Percentiles rank a stretch among this genome's conserved stretches.
These are phyloP conservation scores for Scheffersomyces quercinus DNA, from an alignment of 1,139 yeast species.

Conservation along the genomic window DNA sequence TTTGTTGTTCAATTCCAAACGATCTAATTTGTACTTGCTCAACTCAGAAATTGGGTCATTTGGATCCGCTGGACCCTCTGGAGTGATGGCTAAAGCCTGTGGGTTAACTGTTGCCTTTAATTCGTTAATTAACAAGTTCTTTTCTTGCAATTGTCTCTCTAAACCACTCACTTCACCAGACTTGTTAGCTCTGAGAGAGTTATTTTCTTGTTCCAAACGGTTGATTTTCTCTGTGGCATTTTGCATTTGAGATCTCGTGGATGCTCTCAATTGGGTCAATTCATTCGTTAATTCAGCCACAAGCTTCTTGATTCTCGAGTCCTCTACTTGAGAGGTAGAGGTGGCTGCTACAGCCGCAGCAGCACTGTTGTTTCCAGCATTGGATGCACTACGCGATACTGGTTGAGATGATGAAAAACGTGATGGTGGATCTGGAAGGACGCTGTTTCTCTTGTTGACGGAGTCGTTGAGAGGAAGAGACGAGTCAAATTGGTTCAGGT, in stretches of 20 bases:
- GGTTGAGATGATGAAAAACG: background rate
- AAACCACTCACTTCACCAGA: conserved; percentile 17
- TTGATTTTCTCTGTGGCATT: conserved; percentile 53
- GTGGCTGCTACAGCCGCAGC: no score
- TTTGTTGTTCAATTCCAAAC: conserved; percentile 48
- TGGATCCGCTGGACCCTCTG: conserved; percentile 13
- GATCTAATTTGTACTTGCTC: conserved; percentile 40
- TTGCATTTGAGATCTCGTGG: conserved; percentile 53
- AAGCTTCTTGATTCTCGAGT: conserved; percentile 32
- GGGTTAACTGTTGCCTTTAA: conserved; percentile 39
- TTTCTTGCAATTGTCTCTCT: conserved; percentile 30
- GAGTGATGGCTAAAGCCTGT: conserved; percentile 25
- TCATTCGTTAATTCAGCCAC: conserved; percentile 49
- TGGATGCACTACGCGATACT: conserved; percentile 1
- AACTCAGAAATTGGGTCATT: conserved; percentile 32
- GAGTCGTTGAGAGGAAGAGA: background rate
- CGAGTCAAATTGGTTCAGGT: no score
- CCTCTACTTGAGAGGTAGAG: conserved; percentile 14
- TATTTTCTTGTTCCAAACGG: conserved; percentile 47
- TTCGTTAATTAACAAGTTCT: conserved; percentile 36
- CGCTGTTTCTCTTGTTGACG: background rate
- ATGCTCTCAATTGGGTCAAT: conserved; percentile 42
- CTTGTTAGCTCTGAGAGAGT: conserved; percentile 21
- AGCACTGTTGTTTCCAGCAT: background rate
- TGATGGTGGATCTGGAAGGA: background rate